Conservation (phyloP, 495 filamentous ascomycete species). For the Massariosphaeria phaeospora region DNA sequence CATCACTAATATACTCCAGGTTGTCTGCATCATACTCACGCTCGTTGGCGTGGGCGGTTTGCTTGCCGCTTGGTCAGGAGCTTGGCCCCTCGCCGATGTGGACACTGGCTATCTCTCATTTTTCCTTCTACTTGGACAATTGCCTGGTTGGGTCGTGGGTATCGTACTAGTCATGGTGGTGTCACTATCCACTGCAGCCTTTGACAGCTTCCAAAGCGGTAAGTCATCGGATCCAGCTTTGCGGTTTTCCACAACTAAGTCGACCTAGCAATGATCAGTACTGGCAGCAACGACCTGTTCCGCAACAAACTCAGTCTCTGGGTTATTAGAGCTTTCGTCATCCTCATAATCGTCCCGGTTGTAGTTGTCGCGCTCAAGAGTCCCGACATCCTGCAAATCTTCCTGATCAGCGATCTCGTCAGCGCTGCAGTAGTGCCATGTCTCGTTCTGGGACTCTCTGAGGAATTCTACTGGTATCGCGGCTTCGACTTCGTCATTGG, state of each 20-base stretch:
- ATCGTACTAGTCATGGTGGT: slow-evolving; percentile 73
- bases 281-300: slow-evolving; percentile 72
- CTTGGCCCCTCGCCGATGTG: slow-evolving; percentile 44
- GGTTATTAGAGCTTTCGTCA: slow-evolving; percentile 59
- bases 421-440: slow-evolving; percentile 65
- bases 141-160: slow-evolving; percentile 70
- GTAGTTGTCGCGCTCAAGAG: slow-evolving; percentile 65
- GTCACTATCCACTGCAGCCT: slow-evolving; percentile 64
- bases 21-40: slow-evolving; percentile 57
- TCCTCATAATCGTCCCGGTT: slow-evolving; percentile 64
- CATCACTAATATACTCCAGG: neutral
- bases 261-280: slow-evolving; percentile 75
- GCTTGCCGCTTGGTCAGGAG: slow-evolving; percentile 68
- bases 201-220: slow-evolving; percentile 69
- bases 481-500: slow-evolving; percentile 71
- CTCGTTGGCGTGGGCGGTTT: slow-evolving; percentile 65
- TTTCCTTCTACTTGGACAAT: slow-evolving; percentile 63
- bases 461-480: slow-evolving; percentile 62
- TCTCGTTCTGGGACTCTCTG: slow-evolving; percentile 59
- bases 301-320: slow-evolving; percentile 67
- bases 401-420: slow-evolving; percentile 68
- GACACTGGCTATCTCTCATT: slow-evolving; percentile 62
- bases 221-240: no score
- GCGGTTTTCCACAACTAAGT: no score
- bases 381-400: slow-evolving; percentile 68